Conservation (phyloP, 495 filamentous ascomycete species). For the Neurospora cerealis region DNA sequence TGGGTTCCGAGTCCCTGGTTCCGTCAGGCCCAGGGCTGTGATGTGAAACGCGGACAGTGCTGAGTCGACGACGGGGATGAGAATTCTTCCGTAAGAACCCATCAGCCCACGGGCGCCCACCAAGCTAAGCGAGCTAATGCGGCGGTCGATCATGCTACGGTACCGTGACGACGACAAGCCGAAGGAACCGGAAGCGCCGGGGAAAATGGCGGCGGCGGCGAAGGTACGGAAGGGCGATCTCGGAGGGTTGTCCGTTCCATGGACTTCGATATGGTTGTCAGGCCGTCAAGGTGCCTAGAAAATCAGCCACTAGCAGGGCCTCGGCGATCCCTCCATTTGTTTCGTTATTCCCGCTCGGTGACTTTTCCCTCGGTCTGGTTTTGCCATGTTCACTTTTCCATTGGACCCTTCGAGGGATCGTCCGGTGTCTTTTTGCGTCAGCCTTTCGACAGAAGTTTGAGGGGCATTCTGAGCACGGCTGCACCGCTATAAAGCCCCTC, state of each 20-base stretch:
- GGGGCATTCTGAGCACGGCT: neutral
- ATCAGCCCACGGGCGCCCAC: neutral
- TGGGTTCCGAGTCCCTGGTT: neutral
- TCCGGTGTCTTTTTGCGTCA: neutral
- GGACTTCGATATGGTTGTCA: neutral
- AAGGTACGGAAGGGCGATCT: neutral
- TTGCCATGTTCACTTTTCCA: neutral
- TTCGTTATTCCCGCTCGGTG: neutral
- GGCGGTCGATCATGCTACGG: neutral
- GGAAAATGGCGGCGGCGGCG: neutral
- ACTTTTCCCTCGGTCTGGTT: neutral
- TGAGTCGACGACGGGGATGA: neutral
- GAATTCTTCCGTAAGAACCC: neutral
- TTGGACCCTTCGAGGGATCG: neutral
- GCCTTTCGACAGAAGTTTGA: neutral
- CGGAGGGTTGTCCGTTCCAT: neutral
- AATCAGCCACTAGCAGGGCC: neutral
- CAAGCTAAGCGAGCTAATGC: neutral
- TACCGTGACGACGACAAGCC: neutral
- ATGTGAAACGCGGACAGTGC: neutral
- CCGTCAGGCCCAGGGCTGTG: neutral
- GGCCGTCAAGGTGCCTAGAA: neutral
- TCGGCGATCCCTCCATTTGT: neutral
- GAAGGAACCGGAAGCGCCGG: neutral
- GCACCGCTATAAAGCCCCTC: neutral